A percentile compares a stretch with the other conserved stretches of the same genome.
phyloP scores from a whole-genome alignment of 345 rosid species.

The Ceriops decandra region DNA sequence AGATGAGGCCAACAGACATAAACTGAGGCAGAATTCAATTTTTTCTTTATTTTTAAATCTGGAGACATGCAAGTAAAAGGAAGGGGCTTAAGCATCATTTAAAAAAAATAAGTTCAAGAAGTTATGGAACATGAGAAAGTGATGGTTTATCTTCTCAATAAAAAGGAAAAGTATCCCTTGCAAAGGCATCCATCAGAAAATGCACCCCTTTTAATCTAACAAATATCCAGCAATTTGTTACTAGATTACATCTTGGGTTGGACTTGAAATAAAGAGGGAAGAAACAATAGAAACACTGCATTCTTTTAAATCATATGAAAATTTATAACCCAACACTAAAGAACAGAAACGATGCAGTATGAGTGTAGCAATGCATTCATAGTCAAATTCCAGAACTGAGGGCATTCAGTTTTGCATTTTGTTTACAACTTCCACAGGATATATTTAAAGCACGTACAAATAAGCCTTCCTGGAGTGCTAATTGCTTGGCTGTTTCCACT shows the following conservation, averaged over 20 bases:
- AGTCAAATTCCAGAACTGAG: neutral
- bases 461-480: constrained; percentile 95
- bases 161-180: too few species aligned
- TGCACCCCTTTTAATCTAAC: too few species aligned
- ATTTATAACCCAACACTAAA: too few species aligned
- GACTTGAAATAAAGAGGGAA: neutral
- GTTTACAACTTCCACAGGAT: neutral
- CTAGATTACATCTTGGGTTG: neutral
- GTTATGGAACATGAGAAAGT: neutral
- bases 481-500: constrained; percentile 90
- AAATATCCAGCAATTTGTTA: neutral
- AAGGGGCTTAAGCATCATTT: neutral
- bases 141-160: neutral
- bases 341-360: neutral
- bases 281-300: neutral
- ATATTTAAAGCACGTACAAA: constrained; percentile 53
- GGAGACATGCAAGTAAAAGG: neutral
- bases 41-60: neutral
- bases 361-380: neutral
- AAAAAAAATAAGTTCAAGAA: too few species aligned
- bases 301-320: too few species aligned
- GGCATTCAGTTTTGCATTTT: constrained; percentile 1
- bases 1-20: neutral
- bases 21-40: neutral
- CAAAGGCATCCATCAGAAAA: too few species aligned